Conservation (phyloP, 2,329 filamentous ascomycete species). For the Neocatenulostroma microsporum region DNA sequence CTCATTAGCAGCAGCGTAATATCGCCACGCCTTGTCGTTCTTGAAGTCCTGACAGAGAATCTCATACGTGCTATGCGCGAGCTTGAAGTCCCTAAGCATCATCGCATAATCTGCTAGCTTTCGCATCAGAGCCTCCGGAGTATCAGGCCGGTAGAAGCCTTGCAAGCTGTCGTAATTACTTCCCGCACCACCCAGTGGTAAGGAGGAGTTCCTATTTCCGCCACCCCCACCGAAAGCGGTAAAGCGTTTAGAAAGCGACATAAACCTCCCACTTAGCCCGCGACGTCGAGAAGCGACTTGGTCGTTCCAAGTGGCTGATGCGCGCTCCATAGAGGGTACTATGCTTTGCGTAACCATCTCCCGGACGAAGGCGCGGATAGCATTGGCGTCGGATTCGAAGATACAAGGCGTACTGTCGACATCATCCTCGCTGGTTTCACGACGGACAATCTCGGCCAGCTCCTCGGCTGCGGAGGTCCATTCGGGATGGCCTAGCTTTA, state of each 20-base stretch:
- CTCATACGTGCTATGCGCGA: conserved; percentile 87
- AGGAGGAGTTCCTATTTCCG: conserved; percentile 50
- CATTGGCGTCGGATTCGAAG: conserved; percentile 84
- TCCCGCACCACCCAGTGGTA: conserved; percentile 41
- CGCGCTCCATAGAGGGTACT: conserved; percentile 91
- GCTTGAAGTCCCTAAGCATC: conserved; percentile 93
- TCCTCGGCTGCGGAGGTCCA: conserved; percentile 89
- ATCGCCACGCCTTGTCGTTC: conserved; percentile 94
- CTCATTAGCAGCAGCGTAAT: conserved; percentile 88
- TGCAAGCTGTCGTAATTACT: conserved; percentile 70
- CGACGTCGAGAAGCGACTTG: conserved; percentile 85
- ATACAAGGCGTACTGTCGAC: conserved; percentile 69
- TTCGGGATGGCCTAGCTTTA: conserved; percentile 69
- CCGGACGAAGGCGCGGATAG: conserved; percentile 79
- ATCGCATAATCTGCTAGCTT: conserved; percentile 93
- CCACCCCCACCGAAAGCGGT: conserved; percentile 59
- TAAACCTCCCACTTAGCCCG: conserved; percentile 86
- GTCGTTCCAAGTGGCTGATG: conserved; percentile 89
- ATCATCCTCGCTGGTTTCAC: conserved; percentile 54
- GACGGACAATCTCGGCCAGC: conserved; percentile 56
- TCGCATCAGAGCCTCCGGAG: conserved; percentile 82
- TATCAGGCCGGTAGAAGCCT: conserved; percentile 76
- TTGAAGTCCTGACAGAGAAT: conserved; percentile 80
- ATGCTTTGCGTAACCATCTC: conserved; percentile 95
- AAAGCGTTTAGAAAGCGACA: conserved; percentile 88